Base-by-base conservation (phyloP, 768 basidiomycete genomes). In the Xerocomus potaroensis region DNA sequence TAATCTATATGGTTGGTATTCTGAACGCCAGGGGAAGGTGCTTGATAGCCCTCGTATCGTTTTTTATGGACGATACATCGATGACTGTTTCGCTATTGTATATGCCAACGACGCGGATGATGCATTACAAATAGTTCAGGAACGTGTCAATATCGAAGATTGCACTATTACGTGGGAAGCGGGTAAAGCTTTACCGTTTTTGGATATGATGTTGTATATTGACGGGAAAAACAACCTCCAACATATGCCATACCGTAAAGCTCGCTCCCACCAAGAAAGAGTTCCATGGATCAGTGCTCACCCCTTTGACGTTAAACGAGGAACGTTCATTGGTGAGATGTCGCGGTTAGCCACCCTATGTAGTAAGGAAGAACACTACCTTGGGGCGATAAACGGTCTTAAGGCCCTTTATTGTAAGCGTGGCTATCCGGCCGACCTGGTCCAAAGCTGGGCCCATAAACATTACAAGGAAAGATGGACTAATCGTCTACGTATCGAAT, bases 271-370 rank as follows among this genome's bases (percentile, higher is more conserved):
- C 5, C 43, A 45, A 0, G 18, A 47, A n/a, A 34, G 43, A 27
- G 36, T 48, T n/a, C 50, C 41, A 5, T 52, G 54, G 52, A 47
- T 52, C 1, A 43, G 37, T 2, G 27, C 36, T 16, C 44, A 55
- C 21, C 50, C 44, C 0, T 6, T 39, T 0, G 43, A 55, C 1
- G 47, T 55, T 0, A 55, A 55, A 19, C 27, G 41, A 35, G 54
- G 50, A 0, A 55, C 47, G 0, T 53, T 53, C 15, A 12, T 6
- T 0, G 41, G 52, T 19, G 48, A 53, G 10, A 49, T 53, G 48
- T 5, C 2, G 0, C 32, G 37, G 0, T 18, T 53, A 0, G 26
- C 51, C 26, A 49, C 36, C 0, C 26, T 53, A 0, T 29, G 48
- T 46, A 49, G 48, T 21, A 18, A 2, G 0, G 2, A 0, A 0